Evolutionary conservation across 345 rosid species (phyloP).

Genomic region (Salix arbutifolia): DNA sequence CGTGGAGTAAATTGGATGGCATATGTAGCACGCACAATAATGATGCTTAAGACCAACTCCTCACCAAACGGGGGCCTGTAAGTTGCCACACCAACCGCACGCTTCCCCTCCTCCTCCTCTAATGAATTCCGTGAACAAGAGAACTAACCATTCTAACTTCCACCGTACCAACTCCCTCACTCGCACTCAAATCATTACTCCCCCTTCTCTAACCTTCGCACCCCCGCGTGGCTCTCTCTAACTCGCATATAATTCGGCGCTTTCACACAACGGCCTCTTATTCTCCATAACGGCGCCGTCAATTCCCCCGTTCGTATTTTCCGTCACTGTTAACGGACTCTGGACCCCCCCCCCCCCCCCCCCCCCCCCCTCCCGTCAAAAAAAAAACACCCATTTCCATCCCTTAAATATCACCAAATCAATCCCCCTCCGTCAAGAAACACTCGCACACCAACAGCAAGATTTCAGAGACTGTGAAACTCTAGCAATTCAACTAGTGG

Average conservation of each 20-base stretch:
- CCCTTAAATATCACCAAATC: not conserved
- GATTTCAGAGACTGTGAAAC: no score
- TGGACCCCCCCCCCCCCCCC: conserved; percentile 49
- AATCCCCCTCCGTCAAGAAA: not conserved
- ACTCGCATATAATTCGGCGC: conserved; percentile 26
- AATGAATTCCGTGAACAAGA: no score
- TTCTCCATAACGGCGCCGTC: conserved; percentile 81
- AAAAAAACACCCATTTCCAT: not conserved
- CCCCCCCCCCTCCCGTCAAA: conserved; percentile 27
- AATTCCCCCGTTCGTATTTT: conserved; percentile 58
- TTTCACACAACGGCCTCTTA: conserved; percentile 2
- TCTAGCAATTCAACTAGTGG: no score
- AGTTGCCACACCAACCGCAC: not conserved
- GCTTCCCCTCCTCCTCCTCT: not conserved
- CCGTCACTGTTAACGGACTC: conserved; percentile 48
- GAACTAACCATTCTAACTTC: not conserved
- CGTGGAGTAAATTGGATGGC: no score
- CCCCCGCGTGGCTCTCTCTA: conserved; percentile 20
- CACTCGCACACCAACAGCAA: not conserved
- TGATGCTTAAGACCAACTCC: not conserved
- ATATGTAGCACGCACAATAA: not conserved
- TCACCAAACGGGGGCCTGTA: not conserved
- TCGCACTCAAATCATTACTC: conserved; percentile 18
- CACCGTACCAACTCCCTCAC: not conserved
- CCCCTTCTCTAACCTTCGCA: not conserved